Base-by-base conservation (phyloP, 192 early-diverging fungal genomes). In the Neocallimastix lanati region DNA sequence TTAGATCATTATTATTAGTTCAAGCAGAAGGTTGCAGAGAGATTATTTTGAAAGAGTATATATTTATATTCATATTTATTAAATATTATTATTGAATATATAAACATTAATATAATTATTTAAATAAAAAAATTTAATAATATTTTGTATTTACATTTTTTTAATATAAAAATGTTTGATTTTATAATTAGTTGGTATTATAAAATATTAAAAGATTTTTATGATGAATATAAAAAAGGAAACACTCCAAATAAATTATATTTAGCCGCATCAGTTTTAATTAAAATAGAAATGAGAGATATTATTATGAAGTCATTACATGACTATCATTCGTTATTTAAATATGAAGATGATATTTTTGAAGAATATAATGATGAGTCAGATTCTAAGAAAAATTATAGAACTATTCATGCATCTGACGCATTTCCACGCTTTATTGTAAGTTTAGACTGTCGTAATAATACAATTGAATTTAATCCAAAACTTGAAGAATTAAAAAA, bases 11-110 rank as follows among this genome's bases (percentile, higher is more conserved):
- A 67, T 36, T 91, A 30, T 79, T 91, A 27, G 87, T 91, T 12
- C 85, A 91, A 76, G 82, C 90, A 30, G 90, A 91, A 78, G 88
- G 87, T 76, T 88, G 87, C 77, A 80, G 89, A 28, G 86, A 88
- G 21, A 79, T 82, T 28, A 76, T 90, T 29, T 76, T 88, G 38
- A 87, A 89, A 80, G 86, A 84, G 88, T 89, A 85, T 28, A 77
- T 80, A 28, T 80, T 28, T 29, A 33, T 11, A 77, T 18, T n/a
- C n/a, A n/a, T n/a, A n/a, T n/a, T n/a, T n/a, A n/a, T n/a, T n/a
- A n/a, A n/a, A n/a, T n/a, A n/a, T n/a, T n/a, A n/a, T n/a, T n/a
- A n/a, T n/a, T n/a, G n/a, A n/a, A n/a, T n/a, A n/a, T n/a, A n/a
- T n/a, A n/a, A n/a, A n/a, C n/a, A n/a, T n/a, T n/a, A n/a, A n/a